Conservation (phyloP, 2,329 filamentous ascomycete species). For the Talaromyces sp. region DNA sequence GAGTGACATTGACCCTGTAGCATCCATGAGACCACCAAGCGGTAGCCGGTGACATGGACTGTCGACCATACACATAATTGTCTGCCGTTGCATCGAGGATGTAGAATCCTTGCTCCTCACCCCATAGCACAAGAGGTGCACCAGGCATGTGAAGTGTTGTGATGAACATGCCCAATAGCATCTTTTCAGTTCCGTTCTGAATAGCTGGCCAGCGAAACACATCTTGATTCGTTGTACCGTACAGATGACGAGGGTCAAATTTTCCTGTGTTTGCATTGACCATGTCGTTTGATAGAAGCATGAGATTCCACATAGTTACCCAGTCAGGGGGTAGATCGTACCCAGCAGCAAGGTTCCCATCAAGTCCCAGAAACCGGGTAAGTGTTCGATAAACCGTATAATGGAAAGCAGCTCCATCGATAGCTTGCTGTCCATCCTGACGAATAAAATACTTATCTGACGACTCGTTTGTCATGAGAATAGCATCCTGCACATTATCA, state of each 20-base stretch:
- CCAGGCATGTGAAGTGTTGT: slow-evolving; percentile 60
- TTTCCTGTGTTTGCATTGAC: slow-evolving; percentile 59
- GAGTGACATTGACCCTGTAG: slow-evolving; percentile 54
- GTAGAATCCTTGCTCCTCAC: slow-evolving; percentile 65
- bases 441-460: slow-evolving; percentile 51
- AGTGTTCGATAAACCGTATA: slow-evolving; percentile 63
- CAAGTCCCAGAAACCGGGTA: slow-evolving; percentile 59
- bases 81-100: slow-evolving; percentile 61
- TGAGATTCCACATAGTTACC: slow-evolving; percentile 55
- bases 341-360: slow-evolving; percentile 54
- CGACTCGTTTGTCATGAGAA: slow-evolving; percentile 47
- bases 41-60: slow-evolving; percentile 58
- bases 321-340: slow-evolving; percentile 56
- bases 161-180: slow-evolving; percentile 57
- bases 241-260: slow-evolving; percentile 64
- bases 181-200: slow-evolving; percentile 54
- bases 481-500: slow-evolving; percentile 47
- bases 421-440: slow-evolving; percentile 49
- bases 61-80: slow-evolving; percentile 65
- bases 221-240: slow-evolving; percentile 63
- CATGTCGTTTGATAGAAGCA: slow-evolving; percentile 58
- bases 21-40: slow-evolving; percentile 66
- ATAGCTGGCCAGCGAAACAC: slow-evolving; percentile 63
- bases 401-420: slow-evolving; percentile 62
- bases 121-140: slow-evolving; percentile 60